Evolutionary conservation across 2,329 filamentous ascomycete genomes (phyloP).

Genomic region (Tricladium varicosporioides): DNA sequence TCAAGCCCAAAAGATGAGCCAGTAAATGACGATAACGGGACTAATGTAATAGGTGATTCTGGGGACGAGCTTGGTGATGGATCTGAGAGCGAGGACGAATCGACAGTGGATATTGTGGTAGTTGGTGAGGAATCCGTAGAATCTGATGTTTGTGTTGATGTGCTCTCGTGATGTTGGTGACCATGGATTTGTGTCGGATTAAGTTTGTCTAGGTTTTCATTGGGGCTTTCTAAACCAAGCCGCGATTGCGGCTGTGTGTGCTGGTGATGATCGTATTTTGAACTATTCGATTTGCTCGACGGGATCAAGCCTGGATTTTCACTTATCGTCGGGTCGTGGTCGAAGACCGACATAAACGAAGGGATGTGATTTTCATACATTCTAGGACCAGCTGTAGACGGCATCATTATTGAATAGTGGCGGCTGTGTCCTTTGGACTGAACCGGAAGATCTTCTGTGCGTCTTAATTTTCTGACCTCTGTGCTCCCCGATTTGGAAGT

Average conservation of each 20-base stretch:
- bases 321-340: slow-evolving; percentile 48
- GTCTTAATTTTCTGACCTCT: slow-evolving; percentile 16
- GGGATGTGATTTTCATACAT: slow-evolving; percentile 70
- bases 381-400: slow-evolving; percentile 58
- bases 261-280: slow-evolving; percentile 13
- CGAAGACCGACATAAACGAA: slow-evolving; percentile 74
- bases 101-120: slow-evolving; percentile 87
- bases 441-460: slow-evolving; percentile 13
- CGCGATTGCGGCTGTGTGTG: slow-evolving; percentile 7
- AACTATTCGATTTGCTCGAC: slow-evolving; percentile 23
- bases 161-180: slow-evolving; percentile 73
- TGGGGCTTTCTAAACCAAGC: neutral
- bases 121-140: slow-evolving; percentile 95
- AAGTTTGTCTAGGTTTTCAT: slow-evolving; percentile 3
- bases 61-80: slow-evolving; percentile 89
- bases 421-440: slow-evolving; percentile 18
- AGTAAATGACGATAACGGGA: slow-evolving; percentile 68
- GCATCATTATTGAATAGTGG: slow-evolving; percentile 46
- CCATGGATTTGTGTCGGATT: slow-evolving; percentile 27
- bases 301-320: slow-evolving; percentile 23
- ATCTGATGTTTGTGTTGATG: slow-evolving; percentile 74
- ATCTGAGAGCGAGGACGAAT: slow-evolving; percentile 86
- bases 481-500: slow-evolving; percentile 12
- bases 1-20: slow-evolving; percentile 51
- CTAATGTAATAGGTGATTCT: slow-evolving; percentile 77